A percentile compares a stretch with the other conserved stretches of the same genome.
phyloP scores from a whole-genome alignment of 2,329 filamentous ascomycete species.

The Laburnicola sp. region DNA sequence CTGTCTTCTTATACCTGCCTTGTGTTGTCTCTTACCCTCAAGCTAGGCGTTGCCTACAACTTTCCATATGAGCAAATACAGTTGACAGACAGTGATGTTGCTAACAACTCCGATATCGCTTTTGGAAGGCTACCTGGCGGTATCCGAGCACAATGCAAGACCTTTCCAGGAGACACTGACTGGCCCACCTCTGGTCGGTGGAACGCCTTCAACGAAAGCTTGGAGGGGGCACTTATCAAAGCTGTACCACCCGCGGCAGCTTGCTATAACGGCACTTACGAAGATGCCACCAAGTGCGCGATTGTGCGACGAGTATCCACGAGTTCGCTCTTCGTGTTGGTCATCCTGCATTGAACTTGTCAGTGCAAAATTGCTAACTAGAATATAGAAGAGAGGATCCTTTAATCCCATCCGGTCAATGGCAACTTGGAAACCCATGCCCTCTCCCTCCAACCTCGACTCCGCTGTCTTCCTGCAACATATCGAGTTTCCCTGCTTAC shows the following conservation, averaged over 20 bases:
- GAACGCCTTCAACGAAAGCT: slow-evolving; percentile 26
- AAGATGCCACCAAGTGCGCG: slow-evolving; percentile 22
- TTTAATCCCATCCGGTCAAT: slow-evolving; percentile 23
- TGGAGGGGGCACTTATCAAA: slow-evolving; percentile 28
- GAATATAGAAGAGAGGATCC: slow-evolving; percentile 29
- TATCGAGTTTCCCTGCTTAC: slow-evolving; percentile 27
- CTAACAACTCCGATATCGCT: slow-evolving; percentile 24
- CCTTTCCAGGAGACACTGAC: slow-evolving; percentile 27
- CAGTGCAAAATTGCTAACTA: not conserved
- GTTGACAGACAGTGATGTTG: slow-evolving; percentile 24
- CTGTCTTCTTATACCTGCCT: not conserved
- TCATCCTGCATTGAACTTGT: not conserved
- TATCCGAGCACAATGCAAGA: slow-evolving; percentile 23
- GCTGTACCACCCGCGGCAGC: slow-evolving; percentile 31
- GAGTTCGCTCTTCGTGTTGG: slow-evolving; percentile 28
- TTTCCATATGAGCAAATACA: slow-evolving; percentile 30
- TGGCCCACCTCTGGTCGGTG: slow-evolving; percentile 31
- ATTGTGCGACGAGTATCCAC: slow-evolving; percentile 10
- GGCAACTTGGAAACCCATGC: slow-evolving; percentile 26
- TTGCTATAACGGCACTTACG: slow-evolving; percentile 30
- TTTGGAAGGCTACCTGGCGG: slow-evolving; percentile 22
- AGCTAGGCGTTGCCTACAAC: slow-evolving; percentile 19
- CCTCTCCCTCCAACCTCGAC: slow-evolving; percentile 14
- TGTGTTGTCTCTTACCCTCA: not conserved
- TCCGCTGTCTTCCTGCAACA: slow-evolving; percentile 22